Evolutionary conservation across 78 protist genomes (phyloP).

Genomic region (Dictyostelium firmibasis): DNA sequence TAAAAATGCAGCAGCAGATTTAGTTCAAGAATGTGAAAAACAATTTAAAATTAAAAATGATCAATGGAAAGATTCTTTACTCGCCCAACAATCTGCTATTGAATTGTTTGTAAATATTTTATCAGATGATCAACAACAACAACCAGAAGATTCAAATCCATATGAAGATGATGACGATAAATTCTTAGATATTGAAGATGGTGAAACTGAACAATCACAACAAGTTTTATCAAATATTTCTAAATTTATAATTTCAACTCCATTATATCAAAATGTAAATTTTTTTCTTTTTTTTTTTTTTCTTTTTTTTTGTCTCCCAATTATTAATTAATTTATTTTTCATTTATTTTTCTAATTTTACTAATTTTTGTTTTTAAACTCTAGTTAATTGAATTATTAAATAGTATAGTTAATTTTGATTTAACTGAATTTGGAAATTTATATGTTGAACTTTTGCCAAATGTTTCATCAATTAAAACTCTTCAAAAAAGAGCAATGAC

Average conservation of each 20-base stretch:
- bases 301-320: background rate
- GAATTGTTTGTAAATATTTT: conserved; percentile 65
- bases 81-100: conserved; percentile 44
- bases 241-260: conserved; percentile 26
- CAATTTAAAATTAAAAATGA: conserved; percentile 4
- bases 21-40: background rate
- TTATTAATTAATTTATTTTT: background rate
- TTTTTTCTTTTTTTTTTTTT: background rate
- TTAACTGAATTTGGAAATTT: background rate
- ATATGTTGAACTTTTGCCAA: conserved; percentile 13
- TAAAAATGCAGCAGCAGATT: background rate
- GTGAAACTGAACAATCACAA: background rate
- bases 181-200: conserved; percentile 64
- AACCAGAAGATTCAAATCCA: background rate
- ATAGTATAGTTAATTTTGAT: background rate
- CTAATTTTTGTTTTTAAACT: background rate
- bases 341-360: background rate
- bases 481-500: conserved; percentile 24
- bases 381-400: conserved; percentile 19
- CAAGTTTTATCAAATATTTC: background rate
- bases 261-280: conserved; percentile 53
- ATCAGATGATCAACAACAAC: background rate
- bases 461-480: background rate
- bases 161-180: conserved; percentile 64
- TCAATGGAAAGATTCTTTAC: conserved; percentile 47